Base-by-base conservation (phyloP, 192 early-diverging fungal species). In the Linnemannia exigua region DNA sequence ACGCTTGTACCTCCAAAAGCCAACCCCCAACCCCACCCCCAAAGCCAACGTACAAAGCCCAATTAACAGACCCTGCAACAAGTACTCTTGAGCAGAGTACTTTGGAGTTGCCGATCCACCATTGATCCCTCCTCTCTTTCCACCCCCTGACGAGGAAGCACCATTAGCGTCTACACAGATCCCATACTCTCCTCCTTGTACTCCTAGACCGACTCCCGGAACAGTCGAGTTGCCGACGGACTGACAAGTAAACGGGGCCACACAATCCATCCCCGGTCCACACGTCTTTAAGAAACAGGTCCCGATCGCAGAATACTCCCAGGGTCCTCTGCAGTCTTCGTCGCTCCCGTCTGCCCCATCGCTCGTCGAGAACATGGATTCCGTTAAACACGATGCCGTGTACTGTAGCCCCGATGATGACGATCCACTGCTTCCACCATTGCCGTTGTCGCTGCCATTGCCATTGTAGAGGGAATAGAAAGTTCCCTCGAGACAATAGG, bases 281-380 rank as follows among this genome's bases (percentile, higher is more conserved):
- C 76, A 84, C 35, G 82, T 84, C 28, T 73, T 74, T 3, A 84
- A 31, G 51, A 70, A 84, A 46, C 82, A 84, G 8, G 77, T 67
- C 1, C 82, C 66, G 46, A 71, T 77, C 12, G 33, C 58, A 16
- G 44, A 28, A 48, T 84, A 84, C 46, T 84, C 81, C 82, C 82
- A 84, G 12, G 76, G 31, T 31, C 58, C 58, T 8, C 61, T 5
- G 36, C 82, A 84, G 1, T 61, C 58, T 0, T 61, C 25, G 58
- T 61, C 58, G 9, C 28, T 63, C 8, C 58, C 28, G 12, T 12
- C 58, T 15, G 3, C 31, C 0, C 25, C 58, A 31, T 73, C 36
- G 14, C 28, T 38, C 0, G 44, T 11, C 5, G 33, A 8, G 44
- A 22, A n/a, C 19, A 48, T 33, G 22, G 38, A 72, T 0, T 67